Evolutionary conservation across 2,329 filamentous ascomycete genomes (phyloP), one percentile per base, ranked within the genome.

Genomic region (Shiraia bambusicola): DNA sequence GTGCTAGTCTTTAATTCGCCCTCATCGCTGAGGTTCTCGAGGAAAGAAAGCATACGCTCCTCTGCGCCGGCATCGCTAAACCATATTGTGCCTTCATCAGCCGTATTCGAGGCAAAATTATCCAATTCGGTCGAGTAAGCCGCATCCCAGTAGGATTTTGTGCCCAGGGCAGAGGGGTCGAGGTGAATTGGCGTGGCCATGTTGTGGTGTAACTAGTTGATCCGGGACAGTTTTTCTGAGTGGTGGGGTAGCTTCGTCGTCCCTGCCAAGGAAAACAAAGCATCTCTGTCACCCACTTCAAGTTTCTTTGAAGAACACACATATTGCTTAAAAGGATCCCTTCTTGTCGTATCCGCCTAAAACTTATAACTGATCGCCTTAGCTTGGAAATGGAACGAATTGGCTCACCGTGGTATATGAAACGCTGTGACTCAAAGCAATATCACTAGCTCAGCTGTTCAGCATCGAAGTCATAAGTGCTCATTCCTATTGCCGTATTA

Each of bases 11-110:
- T 38, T 24, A 11, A 32, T 15, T 39, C 37, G 1, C n/a, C 67
- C 58, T 4, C 35, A 0, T n/a, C 67, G 59, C 6, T 59, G 35
- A 32, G 37, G 63, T 75, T 50, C 67, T 49, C 63, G 49, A 81
- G 64, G 8, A 22, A 22, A 8, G 19, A 22, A 22, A 22, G 19
- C 19, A 22, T 22, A 4, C 19, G 19, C 19, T 22, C 19, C 19
- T 22, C 19, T 19, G 75, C 70, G 1, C 69, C 69, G 11, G 73
- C 68, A 3, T 74, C 70, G 3, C 90, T 86, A 78, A 98, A 98
- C 93, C 93, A 98, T 58, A 93, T 83, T 22, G 90, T 95, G 54
- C 92, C 92, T 45, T 86, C 86, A 74, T 95, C 88, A 42, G 79
- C 71, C 8, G 87, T 82, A 71, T 94, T 82, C 49, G 79, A 69